Percentiles rank a stretch among this genome's conserved stretches.
Conservation (phyloP, 208 protist genomes). For the Vickermania spadyakhi region DNA sequence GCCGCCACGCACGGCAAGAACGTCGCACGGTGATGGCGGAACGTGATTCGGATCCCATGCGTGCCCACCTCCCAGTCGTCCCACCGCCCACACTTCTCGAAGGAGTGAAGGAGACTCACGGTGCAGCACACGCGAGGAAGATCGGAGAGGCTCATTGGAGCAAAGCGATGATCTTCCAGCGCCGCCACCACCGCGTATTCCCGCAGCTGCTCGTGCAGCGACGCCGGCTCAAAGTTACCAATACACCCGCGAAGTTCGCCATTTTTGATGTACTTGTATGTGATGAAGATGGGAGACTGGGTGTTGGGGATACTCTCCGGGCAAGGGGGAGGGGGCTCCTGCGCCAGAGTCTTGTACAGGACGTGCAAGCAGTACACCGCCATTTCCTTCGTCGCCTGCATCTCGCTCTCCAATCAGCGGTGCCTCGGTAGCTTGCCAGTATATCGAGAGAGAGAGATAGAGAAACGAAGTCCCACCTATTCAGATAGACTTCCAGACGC, state of each 20-base stretch:
- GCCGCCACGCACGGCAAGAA: conserved; percentile 72
- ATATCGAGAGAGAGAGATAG: too few relatives aligned
- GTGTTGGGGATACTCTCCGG: conserved; percentile 45
- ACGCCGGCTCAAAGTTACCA: conserved; percentile 50
- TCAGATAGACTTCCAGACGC: too few relatives aligned
- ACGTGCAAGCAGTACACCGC: conserved; percentile 80
- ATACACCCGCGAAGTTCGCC: conserved; percentile 79
- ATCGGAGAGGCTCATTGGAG: conserved; percentile 45
- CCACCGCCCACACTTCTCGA: conserved; percentile 60
- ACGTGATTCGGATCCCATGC: conserved; percentile 66
- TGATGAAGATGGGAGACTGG: conserved; percentile 71
- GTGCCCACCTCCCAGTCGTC: conserved; percentile 76
- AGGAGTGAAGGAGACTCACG: conserved; percentile 77
- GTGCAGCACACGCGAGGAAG: conserved; percentile 57
- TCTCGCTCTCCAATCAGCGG: too few relatives aligned
- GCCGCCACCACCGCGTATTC: conserved; percentile 59
- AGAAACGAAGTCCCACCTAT: too few relatives aligned
- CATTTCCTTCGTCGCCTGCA: conserved; percentile 72
- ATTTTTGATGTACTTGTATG: conserved; percentile 33
- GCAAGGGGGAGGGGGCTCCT: conserved; percentile 23
- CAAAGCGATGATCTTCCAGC: conserved; percentile 71
- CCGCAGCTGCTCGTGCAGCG: conserved; percentile 57
- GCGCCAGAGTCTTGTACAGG: conserved; percentile 29
- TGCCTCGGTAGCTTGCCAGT: too few relatives aligned
- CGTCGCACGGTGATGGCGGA: conserved; percentile 56